These are phyloP conservation scores for Penicillium occitanis DNA, from an alignment of 2,329 filamentous ascomycete species.

Conservation along the genomic window DNA sequence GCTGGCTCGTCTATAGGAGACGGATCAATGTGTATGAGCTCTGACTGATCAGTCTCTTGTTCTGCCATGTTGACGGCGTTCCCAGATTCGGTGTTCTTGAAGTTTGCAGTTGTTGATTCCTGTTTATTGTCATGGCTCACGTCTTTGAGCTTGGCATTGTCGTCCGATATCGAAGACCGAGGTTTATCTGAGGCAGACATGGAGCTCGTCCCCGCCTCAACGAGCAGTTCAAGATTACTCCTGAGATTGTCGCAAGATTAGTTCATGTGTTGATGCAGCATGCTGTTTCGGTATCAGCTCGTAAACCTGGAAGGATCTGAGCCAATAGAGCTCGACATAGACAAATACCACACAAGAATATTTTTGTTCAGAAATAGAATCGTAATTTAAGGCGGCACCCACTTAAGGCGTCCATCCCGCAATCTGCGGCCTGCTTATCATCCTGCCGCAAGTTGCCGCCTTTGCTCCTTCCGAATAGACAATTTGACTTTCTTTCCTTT, in stretches of 20 bases:
- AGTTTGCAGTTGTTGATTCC: background rate
- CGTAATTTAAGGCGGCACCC: constrained; percentile 27
- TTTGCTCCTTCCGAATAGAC: background rate
- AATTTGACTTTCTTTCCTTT: background rate
- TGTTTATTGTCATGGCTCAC: constrained; percentile 8
- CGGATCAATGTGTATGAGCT: constrained; percentile 26
- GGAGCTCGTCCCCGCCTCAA: constrained; percentile 26
- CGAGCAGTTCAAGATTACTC: constrained; percentile 22
- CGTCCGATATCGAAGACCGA: constrained; percentile 27
- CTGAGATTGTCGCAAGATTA: constrained; percentile 12
- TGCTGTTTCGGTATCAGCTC: background rate
- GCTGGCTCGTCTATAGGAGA: constrained; percentile 21
- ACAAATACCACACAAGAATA: background rate
- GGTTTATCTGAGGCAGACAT: constrained; percentile 36
- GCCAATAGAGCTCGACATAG: background rate
- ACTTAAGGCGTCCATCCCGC: constrained; percentile 34
- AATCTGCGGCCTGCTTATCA: constrained; percentile 32
- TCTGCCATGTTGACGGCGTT: constrained; percentile 18
- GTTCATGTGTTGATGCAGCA: constrained; percentile 22
- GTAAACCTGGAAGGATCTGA: background rate
- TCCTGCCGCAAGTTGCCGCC: constrained; percentile 32
- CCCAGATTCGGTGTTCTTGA: background rate
- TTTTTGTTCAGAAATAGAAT: background rate
- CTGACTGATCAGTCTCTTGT: constrained; percentile 21
- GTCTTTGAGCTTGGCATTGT: constrained; percentile 2